These are phyloP conservation scores for Hypoxylon sp. DNA, from an alignment of 2,329 filamentous ascomycete genomes.

Conservation along the genomic window DNA sequence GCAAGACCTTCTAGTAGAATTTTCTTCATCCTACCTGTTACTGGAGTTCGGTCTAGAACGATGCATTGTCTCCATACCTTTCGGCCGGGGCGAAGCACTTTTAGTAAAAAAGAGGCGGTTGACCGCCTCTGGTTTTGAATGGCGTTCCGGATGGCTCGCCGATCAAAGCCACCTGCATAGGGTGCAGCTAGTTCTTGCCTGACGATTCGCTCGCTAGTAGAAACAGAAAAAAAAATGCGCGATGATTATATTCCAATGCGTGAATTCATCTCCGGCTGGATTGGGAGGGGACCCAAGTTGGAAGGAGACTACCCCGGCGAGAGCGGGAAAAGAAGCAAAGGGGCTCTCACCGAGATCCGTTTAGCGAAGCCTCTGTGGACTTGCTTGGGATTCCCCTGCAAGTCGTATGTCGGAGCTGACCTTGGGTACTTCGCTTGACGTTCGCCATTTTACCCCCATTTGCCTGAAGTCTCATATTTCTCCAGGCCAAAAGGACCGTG, in stretches of 20 bases:
- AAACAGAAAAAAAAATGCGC: constrained; percentile 10
- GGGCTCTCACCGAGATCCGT: constrained; percentile 32
- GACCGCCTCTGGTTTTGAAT: constrained; percentile 23
- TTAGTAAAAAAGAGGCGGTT: constrained; percentile 35
- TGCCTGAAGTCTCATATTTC: not conserved
- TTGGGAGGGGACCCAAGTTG: constrained; percentile 19
- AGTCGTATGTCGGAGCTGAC: constrained; percentile 22
- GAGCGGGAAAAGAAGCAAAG: constrained; percentile 41
- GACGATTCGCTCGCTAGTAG: constrained; percentile 13
- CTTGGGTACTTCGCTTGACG: constrained; percentile 21
- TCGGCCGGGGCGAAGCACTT: constrained; percentile 18
- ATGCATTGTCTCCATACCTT: constrained; percentile 9
- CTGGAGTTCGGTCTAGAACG: constrained; percentile 25
- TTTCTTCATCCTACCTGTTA: constrained; percentile 7
- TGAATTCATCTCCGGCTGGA: constrained; percentile 31
- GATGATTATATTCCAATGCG: constrained; percentile 26
- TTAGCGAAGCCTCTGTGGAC: constrained; percentile 21
- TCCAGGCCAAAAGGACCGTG: constrained; percentile 11
- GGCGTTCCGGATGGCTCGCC: constrained; percentile 40
- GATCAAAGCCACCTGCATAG: constrained; percentile 41
- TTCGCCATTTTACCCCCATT: constrained; percentile 16
- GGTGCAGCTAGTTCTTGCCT: constrained; percentile 32
- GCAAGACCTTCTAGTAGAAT: not conserved
- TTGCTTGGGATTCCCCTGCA: constrained; percentile 38
- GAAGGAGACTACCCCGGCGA: constrained; percentile 26